Evolutionary conservation across 2,329 filamentous ascomycete genomes (phyloP).

Genomic region (Penicillium sp.): DNA sequence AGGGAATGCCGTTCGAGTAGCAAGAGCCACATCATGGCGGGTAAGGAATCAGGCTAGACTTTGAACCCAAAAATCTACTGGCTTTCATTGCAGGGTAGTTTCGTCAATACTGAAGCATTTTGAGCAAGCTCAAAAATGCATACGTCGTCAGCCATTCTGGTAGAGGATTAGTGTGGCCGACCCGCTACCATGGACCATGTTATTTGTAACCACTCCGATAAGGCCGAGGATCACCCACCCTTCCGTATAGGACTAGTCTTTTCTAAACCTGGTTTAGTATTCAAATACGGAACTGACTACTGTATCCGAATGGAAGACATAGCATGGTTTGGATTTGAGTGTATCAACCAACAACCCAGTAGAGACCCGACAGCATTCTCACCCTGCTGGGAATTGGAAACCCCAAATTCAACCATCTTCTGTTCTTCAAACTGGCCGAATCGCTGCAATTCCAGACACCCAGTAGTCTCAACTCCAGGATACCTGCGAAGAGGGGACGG

Average conservation of each 20-base stretch:
- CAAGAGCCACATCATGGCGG: no score
- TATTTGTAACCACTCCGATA: not conserved
- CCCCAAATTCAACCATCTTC: not conserved
- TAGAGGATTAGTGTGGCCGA: not conserved
- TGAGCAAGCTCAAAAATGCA: not conserved
- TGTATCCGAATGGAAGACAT: not conserved
- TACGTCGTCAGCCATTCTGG: not conserved
- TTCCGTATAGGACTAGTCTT: no score
- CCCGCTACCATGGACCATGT: not conserved
- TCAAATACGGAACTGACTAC: no score
- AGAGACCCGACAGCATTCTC: not conserved
- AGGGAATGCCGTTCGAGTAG: no score
- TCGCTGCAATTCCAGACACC: not conserved
- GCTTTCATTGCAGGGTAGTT: no score
- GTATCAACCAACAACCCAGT: not conserved
- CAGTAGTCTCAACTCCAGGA: not conserved
- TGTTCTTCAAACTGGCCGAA: not conserved
- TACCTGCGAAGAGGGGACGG: not conserved
- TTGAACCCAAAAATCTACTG: no score
- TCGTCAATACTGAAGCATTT: not conserved
- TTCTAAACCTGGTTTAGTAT: not conserved
- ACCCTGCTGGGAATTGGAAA: not conserved
- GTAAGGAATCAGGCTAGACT: no score
- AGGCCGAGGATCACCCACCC: not conserved
- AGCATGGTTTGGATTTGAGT: not conserved